A percentile compares a stretch with the other conserved stretches of the same genome.
Conservation (phyloP, 352 stramenopile genomes). For the Globisporangium radiosum region DNA sequence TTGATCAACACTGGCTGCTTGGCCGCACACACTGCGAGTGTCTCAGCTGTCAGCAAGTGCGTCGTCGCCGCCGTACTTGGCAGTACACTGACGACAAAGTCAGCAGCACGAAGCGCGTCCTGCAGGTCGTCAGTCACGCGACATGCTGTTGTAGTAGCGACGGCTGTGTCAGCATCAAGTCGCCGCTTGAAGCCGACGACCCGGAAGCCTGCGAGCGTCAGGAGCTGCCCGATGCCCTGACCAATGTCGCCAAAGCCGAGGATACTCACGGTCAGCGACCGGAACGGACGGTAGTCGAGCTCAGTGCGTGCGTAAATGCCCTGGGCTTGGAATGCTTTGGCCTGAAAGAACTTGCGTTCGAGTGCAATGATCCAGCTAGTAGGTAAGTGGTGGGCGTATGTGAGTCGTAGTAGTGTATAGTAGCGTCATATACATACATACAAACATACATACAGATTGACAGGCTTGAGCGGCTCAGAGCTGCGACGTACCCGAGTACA, state of each 20-base stretch:
- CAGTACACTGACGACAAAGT: constrained; percentile 84
- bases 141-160: constrained; percentile 9
- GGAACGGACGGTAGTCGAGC: constrained; percentile 39
- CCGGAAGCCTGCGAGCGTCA: constrained; percentile 44
- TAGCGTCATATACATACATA: too few species aligned
- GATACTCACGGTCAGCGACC: constrained; percentile 42
- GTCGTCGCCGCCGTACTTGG: constrained; percentile 70
- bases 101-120: constrained; percentile 33
- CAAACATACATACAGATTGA: not conserved
- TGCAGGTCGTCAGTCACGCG: constrained; percentile 39
- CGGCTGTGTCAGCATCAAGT: constrained; percentile 16
- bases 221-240: constrained; percentile 40
- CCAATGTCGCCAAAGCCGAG: constrained; percentile 62
- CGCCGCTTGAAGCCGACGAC: constrained; percentile 68
- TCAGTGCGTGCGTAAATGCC: constrained; percentile 27
- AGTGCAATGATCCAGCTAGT: constrained; percentile 51
- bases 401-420: too few species aligned
- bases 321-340: constrained; percentile 27
- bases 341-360: constrained; percentile 57
- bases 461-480: too few species aligned
- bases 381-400: not conserved
- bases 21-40: constrained; percentile 32
- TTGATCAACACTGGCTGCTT: constrained; percentile 86
- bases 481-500: constrained; percentile 36
- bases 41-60: constrained; percentile 45